phyloP scores from a whole-genome alignment of 495 filamentous ascomycete genomes.

The Penicillium canescens region DNA sequence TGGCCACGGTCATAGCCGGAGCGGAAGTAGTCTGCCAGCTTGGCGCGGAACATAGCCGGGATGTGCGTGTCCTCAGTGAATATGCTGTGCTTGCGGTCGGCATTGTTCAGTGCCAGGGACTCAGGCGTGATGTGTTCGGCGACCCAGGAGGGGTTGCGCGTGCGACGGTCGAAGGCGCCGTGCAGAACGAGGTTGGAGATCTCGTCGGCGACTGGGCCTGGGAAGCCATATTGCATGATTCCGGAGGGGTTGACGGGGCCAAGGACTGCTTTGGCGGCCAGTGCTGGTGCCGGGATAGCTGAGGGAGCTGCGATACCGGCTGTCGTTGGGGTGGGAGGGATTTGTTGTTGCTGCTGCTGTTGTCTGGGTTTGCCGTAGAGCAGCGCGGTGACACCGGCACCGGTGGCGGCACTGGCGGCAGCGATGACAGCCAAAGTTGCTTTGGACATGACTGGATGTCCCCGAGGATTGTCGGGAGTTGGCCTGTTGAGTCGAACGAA shows the following conservation, averaged over 20 bases:
- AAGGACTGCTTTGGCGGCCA: conserved; percentile 36
- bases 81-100: conserved; percentile 77
- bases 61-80: conserved; percentile 82
- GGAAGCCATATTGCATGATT: conserved; percentile 95
- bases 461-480: not conserved
- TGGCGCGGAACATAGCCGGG: conserved; percentile 84
- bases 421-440: conserved; percentile 84
- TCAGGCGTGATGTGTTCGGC: conserved; percentile 95
- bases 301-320: conserved; percentile 20
- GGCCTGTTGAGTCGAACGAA: conserved; percentile 4
- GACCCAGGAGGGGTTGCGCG: conserved; percentile 92
- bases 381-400: conserved; percentile 78
- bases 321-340: conserved; percentile 32
- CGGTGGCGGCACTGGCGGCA: conserved; percentile 83
- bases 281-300: conserved; percentile 39
- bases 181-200: conserved; percentile 70
- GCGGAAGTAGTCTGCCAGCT: conserved; percentile 88
- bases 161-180: conserved; percentile 88
- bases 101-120: conserved; percentile 71
- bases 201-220: conserved; percentile 84
- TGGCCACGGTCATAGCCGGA: conserved; percentile 76
- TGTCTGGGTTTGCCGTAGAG: conserved; percentile 62
- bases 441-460: conserved; percentile 66
- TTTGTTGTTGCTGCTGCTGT: conserved; percentile 46
- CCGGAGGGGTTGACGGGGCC: conserved; percentile 80